phyloP scores from a whole-genome alignment of 257 asterid species.

The Verbena officinalis region DNA sequence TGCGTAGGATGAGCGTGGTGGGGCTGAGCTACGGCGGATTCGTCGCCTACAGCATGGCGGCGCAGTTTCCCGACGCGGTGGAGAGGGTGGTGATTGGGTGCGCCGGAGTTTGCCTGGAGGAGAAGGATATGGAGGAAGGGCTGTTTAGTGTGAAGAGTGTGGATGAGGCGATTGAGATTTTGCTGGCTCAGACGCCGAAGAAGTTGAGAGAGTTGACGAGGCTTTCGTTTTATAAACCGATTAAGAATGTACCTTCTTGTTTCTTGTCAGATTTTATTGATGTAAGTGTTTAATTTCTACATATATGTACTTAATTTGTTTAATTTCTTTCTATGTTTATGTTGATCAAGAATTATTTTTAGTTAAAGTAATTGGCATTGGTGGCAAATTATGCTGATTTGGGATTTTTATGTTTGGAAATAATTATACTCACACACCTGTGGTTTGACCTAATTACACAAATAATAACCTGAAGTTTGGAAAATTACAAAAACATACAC shows the following conservation, averaged over 20 bases:
- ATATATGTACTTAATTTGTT: background rate
- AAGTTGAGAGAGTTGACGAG: constrained; percentile 61
- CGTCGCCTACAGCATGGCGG: constrained; percentile 79
- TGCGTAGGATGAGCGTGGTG: constrained; percentile 52
- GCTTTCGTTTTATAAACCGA: constrained; percentile 65
- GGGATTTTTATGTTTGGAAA: too few relatives aligned
- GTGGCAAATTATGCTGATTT: background rate
- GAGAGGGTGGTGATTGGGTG: constrained; percentile 71
- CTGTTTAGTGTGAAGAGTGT: constrained; percentile 69
- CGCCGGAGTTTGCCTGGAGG: constrained; percentile 77
- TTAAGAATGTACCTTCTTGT: constrained; percentile 71
- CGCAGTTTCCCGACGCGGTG: constrained; percentile 68
- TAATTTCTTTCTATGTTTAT: background rate
- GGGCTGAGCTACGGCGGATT: constrained; percentile 91
- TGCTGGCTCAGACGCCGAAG: constrained; percentile 71
- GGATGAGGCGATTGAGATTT: constrained; percentile 62
- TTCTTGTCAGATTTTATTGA: constrained; percentile 68
- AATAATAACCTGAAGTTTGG: too few relatives aligned
- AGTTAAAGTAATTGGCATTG: background rate
- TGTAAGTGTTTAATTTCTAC: constrained; percentile 47
- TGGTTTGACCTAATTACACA: too few relatives aligned
- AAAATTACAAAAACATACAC: too few relatives aligned
- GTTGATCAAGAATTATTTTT: too few relatives aligned
- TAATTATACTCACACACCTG: too few relatives aligned
- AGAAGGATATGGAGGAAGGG: constrained; percentile 78